Evolutionary conservation across 2,329 filamentous ascomycete genomes (phyloP), one percentile per base, ranked within the genome.

Genomic region (Aspergillus ochraceoroseus): DNA sequence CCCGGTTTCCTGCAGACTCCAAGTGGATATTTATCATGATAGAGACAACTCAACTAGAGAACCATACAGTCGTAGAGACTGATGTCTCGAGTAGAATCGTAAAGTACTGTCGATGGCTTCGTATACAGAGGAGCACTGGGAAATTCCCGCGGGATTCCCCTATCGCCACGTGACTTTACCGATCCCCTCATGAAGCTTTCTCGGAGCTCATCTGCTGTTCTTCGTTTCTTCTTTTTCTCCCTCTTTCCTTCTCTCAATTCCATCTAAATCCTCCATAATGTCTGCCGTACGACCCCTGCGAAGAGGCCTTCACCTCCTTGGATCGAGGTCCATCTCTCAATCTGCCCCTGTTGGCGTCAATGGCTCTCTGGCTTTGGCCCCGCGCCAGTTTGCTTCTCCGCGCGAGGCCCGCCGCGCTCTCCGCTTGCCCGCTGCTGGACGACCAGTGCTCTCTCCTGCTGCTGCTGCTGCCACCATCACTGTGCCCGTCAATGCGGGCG

Each of bases 81-180:
- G n/a, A n/a, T n/a, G n/a, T n/a, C n/a, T n/a, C n/a, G n/a, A n/a
- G n/a, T n/a, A n/a, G n/a, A n/a, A n/a, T n/a, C n/a, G n/a, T n/a
- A n/a, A n/a, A n/a, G n/a, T n/a, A n/a, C n/a, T n/a, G n/a, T n/a
- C n/a, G n/a, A n/a, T n/a, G n/a, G n/a, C n/a, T n/a, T n/a, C n/a
- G n/a, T n/a, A n/a, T n/a, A n/a, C n/a, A n/a, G n/a, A n/a, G n/a
- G 29, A 34, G 17, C 31, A 25, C 25, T 34, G 40, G 47, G 38
- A 14, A 13, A 45, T 46, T 53, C 44, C 52, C 36, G 44, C 40
- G 48, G 40, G 43, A 49, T 44, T 51, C 11, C 20, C 58, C 56
- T 65, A 65, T 65, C 61, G 17, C 14, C 60, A 65, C 56, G 59
- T 65, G 61, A 65, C 50, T 65, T 65, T 64, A 27, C 62, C 61